phyloP scores from a whole-genome alignment of 2,329 filamentous ascomycete species.

The Microthyrium microscopicum region DNA sequence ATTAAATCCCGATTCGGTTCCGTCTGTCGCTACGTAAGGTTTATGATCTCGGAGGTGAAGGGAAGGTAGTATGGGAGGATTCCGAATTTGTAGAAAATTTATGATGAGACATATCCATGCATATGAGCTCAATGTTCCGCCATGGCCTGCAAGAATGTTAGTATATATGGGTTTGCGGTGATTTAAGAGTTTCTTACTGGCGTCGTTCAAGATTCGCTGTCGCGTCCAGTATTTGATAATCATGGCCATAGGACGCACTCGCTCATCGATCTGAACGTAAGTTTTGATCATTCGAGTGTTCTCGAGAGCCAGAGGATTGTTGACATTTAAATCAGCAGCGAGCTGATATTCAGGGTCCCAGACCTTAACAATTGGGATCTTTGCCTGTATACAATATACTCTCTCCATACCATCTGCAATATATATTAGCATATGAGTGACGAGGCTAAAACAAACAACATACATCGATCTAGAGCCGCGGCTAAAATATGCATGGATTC shows the following conservation, averaged over 20 bases:
- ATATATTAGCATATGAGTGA: slow-evolving; percentile 4
- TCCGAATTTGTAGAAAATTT: slow-evolving; percentile 79
- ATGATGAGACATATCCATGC: slow-evolving; percentile 99
- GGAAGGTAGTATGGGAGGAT: slow-evolving; percentile 68
- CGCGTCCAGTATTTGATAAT: slow-evolving; percentile 97
- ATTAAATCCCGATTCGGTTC: slow-evolving; percentile 60
- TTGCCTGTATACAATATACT: slow-evolving; percentile 87
- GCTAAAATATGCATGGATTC: slow-evolving; percentile 86
- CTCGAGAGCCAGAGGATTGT: slow-evolving; percentile 85
- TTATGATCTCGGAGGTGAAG: slow-evolving; percentile 59
- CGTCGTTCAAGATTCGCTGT: slow-evolving; percentile 82
- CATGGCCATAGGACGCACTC: slow-evolving; percentile 86
- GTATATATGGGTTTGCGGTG: not conserved
- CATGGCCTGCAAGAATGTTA: slow-evolving; percentile 42
- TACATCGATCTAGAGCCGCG: slow-evolving; percentile 70
- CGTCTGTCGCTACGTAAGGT: slow-evolving; percentile 44
- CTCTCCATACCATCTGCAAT: slow-evolving; percentile 79
- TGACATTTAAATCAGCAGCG: slow-evolving; percentile 96
- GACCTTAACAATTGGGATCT: slow-evolving; percentile 95
- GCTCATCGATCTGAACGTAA: slow-evolving; percentile 83
- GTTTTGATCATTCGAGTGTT: slow-evolving; percentile 97
- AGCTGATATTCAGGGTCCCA: slow-evolving; percentile 89
- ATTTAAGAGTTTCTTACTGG: slow-evolving; percentile 19
- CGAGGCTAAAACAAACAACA: slow-evolving; percentile 19
- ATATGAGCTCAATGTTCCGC: slow-evolving; percentile 90